Percentiles rank a stretch among this genome's conserved stretches.
phyloP scores from a whole-genome alignment of 2,329 filamentous ascomycete genomes.

The Paraphaeosphaeria sporulosa region DNA sequence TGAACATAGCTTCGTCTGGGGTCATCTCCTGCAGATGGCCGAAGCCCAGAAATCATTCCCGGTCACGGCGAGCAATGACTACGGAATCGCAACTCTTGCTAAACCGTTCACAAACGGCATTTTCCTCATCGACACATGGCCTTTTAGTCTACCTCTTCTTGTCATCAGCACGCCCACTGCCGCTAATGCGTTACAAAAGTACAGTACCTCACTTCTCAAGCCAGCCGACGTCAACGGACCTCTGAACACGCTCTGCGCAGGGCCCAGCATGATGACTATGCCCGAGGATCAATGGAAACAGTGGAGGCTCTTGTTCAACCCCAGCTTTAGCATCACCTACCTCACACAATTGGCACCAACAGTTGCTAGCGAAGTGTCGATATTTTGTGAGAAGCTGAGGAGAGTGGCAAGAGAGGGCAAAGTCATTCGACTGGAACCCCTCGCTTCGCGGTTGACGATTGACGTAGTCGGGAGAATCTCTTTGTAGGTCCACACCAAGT shows the following conservation, averaged over 20 bases:
- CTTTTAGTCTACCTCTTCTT: constrained; percentile 5
- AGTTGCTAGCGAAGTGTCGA: constrained; percentile 16
- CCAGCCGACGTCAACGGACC: constrained; percentile 10
- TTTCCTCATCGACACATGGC: constrained; percentile 10
- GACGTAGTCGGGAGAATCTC: constrained; percentile 19
- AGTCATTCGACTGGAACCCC: constrained; percentile 14
- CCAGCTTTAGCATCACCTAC: constrained; percentile 18
- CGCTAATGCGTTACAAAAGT: constrained; percentile 9
- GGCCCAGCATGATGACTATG: constrained; percentile 17
- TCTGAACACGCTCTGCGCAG: constrained; percentile 12
- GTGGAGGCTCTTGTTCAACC: constrained; percentile 18
- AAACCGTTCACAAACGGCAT: constrained; percentile 7
- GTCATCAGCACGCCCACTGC: constrained; percentile 5
- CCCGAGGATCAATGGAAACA: constrained; percentile 12
- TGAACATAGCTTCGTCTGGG: constrained; percentile 5
- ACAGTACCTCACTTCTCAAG: constrained; percentile 2
- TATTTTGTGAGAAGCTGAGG: constrained; percentile 17
- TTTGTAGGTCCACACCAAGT: constrained; percentile 13
- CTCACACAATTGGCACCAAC: constrained; percentile 14
- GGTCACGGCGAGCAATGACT: neutral
- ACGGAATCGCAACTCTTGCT: neutral
- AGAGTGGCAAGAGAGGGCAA: constrained; percentile 4
- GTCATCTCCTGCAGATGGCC: constrained; percentile 6
- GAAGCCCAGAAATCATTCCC: constrained; percentile 1
- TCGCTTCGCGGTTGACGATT: constrained; percentile 16